Evolutionary conservation across 352 stramenopile species (phyloP).

Genomic region (Phytopythium chamaehyphon): DNA sequence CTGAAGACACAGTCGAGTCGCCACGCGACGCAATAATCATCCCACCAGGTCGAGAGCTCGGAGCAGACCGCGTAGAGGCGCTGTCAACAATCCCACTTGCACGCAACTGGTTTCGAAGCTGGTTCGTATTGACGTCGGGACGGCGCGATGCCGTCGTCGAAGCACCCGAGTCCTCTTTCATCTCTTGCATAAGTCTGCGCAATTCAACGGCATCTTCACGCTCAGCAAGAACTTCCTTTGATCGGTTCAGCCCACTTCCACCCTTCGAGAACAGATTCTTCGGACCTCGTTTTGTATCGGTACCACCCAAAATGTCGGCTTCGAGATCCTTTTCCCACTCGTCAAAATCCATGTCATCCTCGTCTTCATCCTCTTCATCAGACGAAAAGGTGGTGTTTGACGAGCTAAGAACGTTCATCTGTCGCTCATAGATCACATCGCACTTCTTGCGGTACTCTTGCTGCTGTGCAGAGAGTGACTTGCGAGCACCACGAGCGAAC

Average conservation of each 20-base stretch:
- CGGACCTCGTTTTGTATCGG: conserved; percentile 58
- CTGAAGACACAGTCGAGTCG: conserved; percentile 57
- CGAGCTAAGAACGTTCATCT: conserved; percentile 77
- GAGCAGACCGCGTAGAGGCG: conserved; percentile 13
- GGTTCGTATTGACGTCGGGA: conserved; percentile 58
- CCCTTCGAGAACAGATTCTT: conserved; percentile 77
- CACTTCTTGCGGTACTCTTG: conserved; percentile 85
- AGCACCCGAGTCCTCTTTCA: conserved; percentile 65
- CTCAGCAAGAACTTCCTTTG: conserved; percentile 65
- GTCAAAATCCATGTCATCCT: conserved; percentile 57
- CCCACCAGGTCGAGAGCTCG: background rate
- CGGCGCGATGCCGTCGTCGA: conserved; percentile 36
- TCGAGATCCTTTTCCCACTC: conserved; percentile 75
- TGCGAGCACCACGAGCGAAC: conserved; percentile 72
- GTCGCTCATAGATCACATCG: conserved; percentile 78
- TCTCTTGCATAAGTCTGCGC: conserved; percentile 73
- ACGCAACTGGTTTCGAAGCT: conserved; percentile 58
- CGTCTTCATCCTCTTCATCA: conserved; percentile 69
- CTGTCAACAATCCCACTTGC: conserved; percentile 66
- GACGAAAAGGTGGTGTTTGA: conserved; percentile 61
- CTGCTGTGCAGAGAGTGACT: conserved; percentile 77
- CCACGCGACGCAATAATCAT: conserved; percentile 38
- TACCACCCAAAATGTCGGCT: conserved; percentile 64
- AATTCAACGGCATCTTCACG: conserved; percentile 79
- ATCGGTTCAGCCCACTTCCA: conserved; percentile 70